Percentiles rank a stretch among this genome's conserved stretches.
phyloP scores from a whole-genome alignment of 2,329 filamentous ascomycete species.

The Sordariomycetes sp. region DNA sequence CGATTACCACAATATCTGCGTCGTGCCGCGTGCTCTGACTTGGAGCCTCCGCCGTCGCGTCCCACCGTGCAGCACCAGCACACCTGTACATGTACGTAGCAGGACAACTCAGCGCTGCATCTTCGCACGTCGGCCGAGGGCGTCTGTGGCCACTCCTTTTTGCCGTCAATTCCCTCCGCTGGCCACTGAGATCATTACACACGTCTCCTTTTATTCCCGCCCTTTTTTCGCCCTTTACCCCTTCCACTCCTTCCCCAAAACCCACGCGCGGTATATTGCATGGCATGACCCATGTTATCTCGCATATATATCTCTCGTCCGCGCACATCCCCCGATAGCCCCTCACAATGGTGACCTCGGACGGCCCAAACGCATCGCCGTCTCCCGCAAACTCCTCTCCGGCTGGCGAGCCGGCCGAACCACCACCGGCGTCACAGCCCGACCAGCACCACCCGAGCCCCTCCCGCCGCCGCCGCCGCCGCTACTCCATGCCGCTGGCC shows the following conservation, averaged over 20 bases:
- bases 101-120: background rate
- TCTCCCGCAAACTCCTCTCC: background rate
- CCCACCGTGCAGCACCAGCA: background rate
- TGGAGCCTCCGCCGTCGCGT: background rate
- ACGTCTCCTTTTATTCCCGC: background rate
- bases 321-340: background rate
- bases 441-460: background rate
- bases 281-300: background rate
- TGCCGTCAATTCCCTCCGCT: background rate
- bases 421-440: background rate
- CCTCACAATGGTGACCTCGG: no score
- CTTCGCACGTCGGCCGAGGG: background rate
- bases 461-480: background rate
- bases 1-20: no score
- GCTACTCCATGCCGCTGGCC: conserved; percentile 28
- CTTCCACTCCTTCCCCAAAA: background rate
- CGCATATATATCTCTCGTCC: conserved; percentile 1
- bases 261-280: background rate
- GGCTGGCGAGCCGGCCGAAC: background rate
- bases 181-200: background rate
- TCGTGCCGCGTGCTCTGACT: no score
- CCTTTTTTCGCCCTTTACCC: background rate
- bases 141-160: background rate
- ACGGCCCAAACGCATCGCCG: background rate
- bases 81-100: background rate